Percentiles rank a stretch among this genome's conserved stretches.
These are phyloP conservation scores for Botrytis paeoniae DNA, from an alignment of 2,329 filamentous ascomycete genomes.

Conservation along the genomic window DNA sequence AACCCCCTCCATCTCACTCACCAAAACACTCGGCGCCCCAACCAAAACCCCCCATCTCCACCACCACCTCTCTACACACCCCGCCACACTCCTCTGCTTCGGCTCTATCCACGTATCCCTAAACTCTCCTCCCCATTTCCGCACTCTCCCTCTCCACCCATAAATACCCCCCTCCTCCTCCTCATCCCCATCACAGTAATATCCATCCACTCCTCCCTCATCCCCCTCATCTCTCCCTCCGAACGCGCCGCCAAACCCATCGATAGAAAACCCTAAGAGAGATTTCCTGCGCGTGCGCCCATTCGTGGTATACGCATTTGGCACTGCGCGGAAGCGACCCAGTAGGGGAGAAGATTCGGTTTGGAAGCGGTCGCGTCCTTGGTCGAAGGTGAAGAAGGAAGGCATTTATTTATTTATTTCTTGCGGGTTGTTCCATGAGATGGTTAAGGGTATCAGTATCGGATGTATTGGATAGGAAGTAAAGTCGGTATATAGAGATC, in stretches of 20 bases:
- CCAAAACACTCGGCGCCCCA: slow-evolving; percentile 58
- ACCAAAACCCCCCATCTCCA: slow-evolving; percentile 59
- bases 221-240: slow-evolving; percentile 39
- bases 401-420: slow-evolving; percentile 47
- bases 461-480: neutral
- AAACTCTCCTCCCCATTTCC: slow-evolving; percentile 37
- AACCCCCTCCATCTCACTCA: slow-evolving; percentile 43
- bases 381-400: slow-evolving; percentile 65
- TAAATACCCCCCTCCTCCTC: slow-evolving; percentile 23
- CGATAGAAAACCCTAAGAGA: slow-evolving; percentile 45
- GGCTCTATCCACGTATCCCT: slow-evolving; percentile 61
- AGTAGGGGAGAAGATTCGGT: slow-evolving; percentile 59
- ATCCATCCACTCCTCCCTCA: slow-evolving; percentile 37
- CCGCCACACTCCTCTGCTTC: slow-evolving; percentile 55
- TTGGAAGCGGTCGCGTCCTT: slow-evolving; percentile 56
- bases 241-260: slow-evolving; percentile 36
- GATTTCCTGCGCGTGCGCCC: slow-evolving; percentile 41
- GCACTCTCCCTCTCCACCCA: slow-evolving; percentile 29
- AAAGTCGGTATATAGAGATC: neutral
- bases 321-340: slow-evolving; percentile 63
- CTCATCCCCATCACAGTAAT: neutral
- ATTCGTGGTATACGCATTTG: slow-evolving; percentile 39
- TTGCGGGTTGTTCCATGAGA: neutral
- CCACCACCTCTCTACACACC: slow-evolving; percentile 61
- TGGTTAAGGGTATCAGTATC: neutral